phyloP scores from a whole-genome alignment of 352 stramenopile genomes.

The Pythium monospermum region DNA sequence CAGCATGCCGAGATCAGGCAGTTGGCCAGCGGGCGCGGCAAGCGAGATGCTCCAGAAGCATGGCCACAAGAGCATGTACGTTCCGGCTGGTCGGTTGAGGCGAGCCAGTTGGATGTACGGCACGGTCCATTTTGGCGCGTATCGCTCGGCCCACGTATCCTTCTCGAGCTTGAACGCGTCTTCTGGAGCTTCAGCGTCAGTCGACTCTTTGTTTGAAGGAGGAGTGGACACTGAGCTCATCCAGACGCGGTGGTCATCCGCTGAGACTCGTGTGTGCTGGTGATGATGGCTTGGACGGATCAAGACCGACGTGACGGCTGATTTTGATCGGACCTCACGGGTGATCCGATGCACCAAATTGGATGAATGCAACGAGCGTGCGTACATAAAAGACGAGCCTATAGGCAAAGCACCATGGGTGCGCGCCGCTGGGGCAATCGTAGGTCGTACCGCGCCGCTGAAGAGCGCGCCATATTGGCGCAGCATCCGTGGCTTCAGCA shows the following conservation, averaged over 20 bases:
- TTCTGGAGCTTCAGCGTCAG: background rate
- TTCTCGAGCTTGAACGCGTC: conserved; percentile 73
- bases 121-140: conserved; percentile 71
- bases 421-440: background rate
- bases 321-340: conserved; percentile 1
- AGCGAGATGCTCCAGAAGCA: conserved; percentile 97
- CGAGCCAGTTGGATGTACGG: conserved; percentile 86
- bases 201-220: conserved; percentile 1
- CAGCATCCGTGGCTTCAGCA: conserved; percentile 15
- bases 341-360: conserved; percentile 10
- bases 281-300: background rate
- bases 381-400: background rate
- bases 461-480: conserved; percentile 18
- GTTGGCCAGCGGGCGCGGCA: conserved; percentile 69
- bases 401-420: background rate
- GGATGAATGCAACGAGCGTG: conserved; percentile 10
- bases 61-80: conserved; percentile 96
- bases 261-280: background rate
- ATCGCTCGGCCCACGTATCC: conserved; percentile 79
- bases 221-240: conserved; percentile 6
- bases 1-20: conserved; percentile 82
- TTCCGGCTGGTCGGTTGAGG: conserved; percentile 80
- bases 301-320: background rate
- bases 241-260: conserved; percentile 5
- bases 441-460: background rate